These are phyloP conservation scores for Fistulifera solaris DNA, from an alignment of 108 stramenopile species.

Conservation along the genomic window DNA sequence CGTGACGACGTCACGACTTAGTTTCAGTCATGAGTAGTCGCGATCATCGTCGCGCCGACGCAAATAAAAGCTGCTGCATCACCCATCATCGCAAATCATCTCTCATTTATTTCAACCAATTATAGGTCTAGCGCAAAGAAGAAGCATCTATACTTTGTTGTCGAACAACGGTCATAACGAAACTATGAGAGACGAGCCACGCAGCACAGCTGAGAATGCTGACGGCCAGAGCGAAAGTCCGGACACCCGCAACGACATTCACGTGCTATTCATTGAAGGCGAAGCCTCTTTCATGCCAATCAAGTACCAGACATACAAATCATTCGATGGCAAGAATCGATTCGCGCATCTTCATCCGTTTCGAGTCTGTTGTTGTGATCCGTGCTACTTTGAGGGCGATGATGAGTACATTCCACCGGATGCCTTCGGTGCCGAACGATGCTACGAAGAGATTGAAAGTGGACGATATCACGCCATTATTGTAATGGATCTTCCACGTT, in stretches of 20 bases:
- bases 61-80: no score
- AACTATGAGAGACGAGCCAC: no score
- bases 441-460: conserved; percentile 11
- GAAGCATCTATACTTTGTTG: no score
- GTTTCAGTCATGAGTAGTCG: no score
- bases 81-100: no score
- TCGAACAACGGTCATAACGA: no score
- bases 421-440: conserved; percentile 11
- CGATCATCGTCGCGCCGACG: no score
- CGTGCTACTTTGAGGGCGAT: neutral
- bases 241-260: neutral
- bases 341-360: neutral
- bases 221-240: no score
- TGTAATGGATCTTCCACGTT: conserved; percentile 8
- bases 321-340: neutral
- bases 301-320: neutral
- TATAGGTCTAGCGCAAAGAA: no score
- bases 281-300: conserved; percentile 11
- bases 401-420: conserved; percentile 1
- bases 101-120: no score
- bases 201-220: no score
- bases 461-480: conserved; percentile 11
- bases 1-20: no score
- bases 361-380: conserved; percentile 9
- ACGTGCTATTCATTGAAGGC: conserved; percentile 18